Percentiles rank a stretch among this genome's conserved stretches.
Conservation (phyloP, 257 asterid genomes). For the Agastache rugosa region DNA sequence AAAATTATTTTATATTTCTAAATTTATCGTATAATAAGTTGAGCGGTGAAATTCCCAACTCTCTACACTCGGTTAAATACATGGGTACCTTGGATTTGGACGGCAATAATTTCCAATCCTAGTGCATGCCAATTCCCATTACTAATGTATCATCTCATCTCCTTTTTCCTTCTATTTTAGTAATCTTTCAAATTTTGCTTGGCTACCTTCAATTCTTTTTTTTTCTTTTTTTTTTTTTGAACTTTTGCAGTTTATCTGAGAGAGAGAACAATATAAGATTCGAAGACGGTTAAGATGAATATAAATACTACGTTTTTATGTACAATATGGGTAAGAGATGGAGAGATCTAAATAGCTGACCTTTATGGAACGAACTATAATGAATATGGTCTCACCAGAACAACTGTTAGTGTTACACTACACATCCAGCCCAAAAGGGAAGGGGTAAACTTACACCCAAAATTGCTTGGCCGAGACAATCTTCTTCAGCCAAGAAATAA, state of each 20-base stretch:
- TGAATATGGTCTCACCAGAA: not conserved
- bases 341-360: not conserved
- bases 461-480: constrained; percentile 4
- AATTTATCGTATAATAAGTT: constrained; percentile 65
- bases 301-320: not conserved
- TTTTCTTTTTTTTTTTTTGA: not conserved
- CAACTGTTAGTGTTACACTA: constrained; percentile 6
- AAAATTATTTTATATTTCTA: constrained; percentile 52
- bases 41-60: constrained; percentile 55
- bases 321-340: constrained; percentile 13
- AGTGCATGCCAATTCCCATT: not conserved
- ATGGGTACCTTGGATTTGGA: constrained; percentile 68
- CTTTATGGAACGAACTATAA: not conserved
- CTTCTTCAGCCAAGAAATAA: constrained; percentile 2
- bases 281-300: not conserved
- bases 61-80: constrained; percentile 52
- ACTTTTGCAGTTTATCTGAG: not conserved
- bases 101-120: constrained; percentile 44
- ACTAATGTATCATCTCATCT: not conserved
- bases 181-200: not conserved
- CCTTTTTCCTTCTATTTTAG: not conserved
- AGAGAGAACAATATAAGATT: not conserved
- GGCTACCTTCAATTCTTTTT: not conserved
- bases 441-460: not conserved
- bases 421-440: constrained; percentile 2